Evolutionary conservation across 371 early-diverging fungal species (phyloP).

Genomic region (Lichtheimia ornata): DNA sequence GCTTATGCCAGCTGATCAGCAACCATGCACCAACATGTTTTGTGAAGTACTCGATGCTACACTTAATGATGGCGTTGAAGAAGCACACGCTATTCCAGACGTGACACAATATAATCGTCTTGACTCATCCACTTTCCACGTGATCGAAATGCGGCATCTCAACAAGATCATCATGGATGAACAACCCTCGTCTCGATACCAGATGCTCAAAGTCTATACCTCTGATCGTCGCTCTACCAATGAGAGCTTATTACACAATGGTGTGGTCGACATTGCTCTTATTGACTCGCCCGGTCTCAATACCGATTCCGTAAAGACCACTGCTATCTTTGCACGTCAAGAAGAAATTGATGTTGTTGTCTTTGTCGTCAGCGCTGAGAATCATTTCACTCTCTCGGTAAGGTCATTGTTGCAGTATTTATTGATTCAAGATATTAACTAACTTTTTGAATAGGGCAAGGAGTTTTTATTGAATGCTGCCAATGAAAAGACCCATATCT

Average conservation of each 20-base stretch:
- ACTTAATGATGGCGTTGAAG: slow-evolving; percentile 82
- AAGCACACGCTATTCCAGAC: slow-evolving; percentile 84
- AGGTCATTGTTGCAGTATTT: slow-evolving; percentile 19
- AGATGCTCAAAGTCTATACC: slow-evolving; percentile 88
- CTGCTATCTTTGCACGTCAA: slow-evolving; percentile 93
- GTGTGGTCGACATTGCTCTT: slow-evolving; percentile 90
- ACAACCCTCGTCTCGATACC: slow-evolving; percentile 60
- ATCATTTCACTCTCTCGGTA: slow-evolving; percentile 96
- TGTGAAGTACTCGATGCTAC: slow-evolving; percentile 91
- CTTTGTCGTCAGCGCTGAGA: slow-evolving; percentile 98
- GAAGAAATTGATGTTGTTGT: slow-evolving; percentile 98
- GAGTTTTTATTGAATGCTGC: slow-evolving; percentile 95
- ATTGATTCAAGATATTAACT: neutral
- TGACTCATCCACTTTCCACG: slow-evolving; percentile 74
- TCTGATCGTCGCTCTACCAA: slow-evolving; percentile 61
- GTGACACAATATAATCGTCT: slow-evolving; percentile 65
- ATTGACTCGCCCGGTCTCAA: slow-evolving; percentile 99
- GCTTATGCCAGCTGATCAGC: slow-evolving; percentile 93
- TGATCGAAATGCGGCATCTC: slow-evolving; percentile 63
- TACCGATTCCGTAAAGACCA: slow-evolving; percentile 95
- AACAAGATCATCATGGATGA: slow-evolving; percentile 63
- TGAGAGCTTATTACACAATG: slow-evolving; percentile 86
- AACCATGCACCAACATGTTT: slow-evolving; percentile 94
- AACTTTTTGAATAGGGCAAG: slow-evolving; percentile 86
- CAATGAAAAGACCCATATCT: slow-evolving; percentile 97